phyloP scores from a whole-genome alignment of 1,284 basidiomycete genomes.

The Pseudozyma hubeiensis region DNA sequence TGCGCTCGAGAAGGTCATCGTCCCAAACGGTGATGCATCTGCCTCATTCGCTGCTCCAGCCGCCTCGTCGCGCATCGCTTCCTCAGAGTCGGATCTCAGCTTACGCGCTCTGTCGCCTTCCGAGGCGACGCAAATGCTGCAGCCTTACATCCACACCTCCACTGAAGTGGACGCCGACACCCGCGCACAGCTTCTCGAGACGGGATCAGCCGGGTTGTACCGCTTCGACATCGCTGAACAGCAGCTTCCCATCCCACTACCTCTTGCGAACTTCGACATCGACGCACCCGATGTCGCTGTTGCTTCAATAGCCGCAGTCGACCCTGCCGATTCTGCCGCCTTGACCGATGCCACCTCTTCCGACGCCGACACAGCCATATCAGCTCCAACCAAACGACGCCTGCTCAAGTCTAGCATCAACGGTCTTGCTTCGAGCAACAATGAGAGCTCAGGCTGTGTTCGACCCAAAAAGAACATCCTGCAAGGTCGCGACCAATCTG shows the following conservation, averaged over 20 bases:
- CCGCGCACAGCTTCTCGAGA: conserved; percentile 6
- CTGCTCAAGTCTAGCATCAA: conserved; percentile 31
- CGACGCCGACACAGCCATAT: conserved; percentile 17
- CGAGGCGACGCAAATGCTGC: conserved; percentile 10
- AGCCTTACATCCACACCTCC: conserved; percentile 22
- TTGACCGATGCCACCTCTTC: conserved; percentile 1
- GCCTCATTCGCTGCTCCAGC: neutral
- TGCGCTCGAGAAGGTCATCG: conserved; percentile 21
- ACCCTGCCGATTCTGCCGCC: conserved; percentile 8
- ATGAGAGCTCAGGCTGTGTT: neutral
- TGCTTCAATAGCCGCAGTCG: conserved; percentile 16
- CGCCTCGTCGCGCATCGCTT: conserved; percentile 1
- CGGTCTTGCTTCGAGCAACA: conserved; percentile 5
- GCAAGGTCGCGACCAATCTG: conserved; percentile 27
- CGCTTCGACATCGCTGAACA: conserved; percentile 41
- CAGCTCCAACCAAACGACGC: conserved; percentile 30
- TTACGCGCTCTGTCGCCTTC: conserved; percentile 21
- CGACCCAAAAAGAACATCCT: conserved; percentile 27
- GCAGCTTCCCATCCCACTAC: conserved; percentile 22
- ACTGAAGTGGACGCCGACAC: conserved; percentile 4
- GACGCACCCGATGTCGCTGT: neutral
- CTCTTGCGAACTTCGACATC: conserved; percentile 2
- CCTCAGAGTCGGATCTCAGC: conserved; percentile 26
- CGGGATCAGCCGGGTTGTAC: conserved; percentile 23
- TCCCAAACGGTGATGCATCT: neutral